Evolutionary conservation across 164 flowering plant genomes (phyloP).

Genomic region (Berberis thunbergii): DNA sequence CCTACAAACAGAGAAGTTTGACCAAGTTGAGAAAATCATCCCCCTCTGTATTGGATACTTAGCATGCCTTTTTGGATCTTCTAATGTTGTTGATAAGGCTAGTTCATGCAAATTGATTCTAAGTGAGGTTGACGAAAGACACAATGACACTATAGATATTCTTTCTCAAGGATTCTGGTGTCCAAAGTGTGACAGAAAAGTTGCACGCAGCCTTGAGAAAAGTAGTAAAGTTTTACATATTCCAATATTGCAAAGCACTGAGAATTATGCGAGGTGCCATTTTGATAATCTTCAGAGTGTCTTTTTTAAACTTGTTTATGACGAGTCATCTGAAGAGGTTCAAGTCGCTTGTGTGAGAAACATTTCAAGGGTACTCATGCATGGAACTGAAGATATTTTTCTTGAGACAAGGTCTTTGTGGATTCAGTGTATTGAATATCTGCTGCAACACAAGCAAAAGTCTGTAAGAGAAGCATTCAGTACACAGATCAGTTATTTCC

Average conservation of each 20-base stretch:
- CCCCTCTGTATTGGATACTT: slow-evolving; percentile 60
- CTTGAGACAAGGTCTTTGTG: slow-evolving; percentile 50
- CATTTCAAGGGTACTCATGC: slow-evolving; percentile 55
- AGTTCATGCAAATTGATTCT: slow-evolving; percentile 46
- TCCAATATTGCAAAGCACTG: slow-evolving; percentile 18
- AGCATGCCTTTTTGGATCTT: slow-evolving; percentile 73
- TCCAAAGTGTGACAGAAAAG: slow-evolving; percentile 56
- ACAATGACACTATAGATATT: slow-evolving; percentile 23
- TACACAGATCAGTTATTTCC: slow-evolving; percentile 56
- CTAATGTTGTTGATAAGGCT: slow-evolving; percentile 16
- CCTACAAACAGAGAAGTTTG: slow-evolving; percentile 33
- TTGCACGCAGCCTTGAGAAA: slow-evolving; percentile 11
- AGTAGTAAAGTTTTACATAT: slow-evolving; percentile 12
- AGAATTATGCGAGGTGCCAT: slow-evolving; percentile 22
- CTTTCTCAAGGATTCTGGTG: slow-evolving; percentile 68
- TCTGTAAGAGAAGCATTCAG: slow-evolving; percentile 78
- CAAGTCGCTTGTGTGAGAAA: slow-evolving; percentile 67
- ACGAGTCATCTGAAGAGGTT: slow-evolving; percentile 78
- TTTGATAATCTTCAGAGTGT: slow-evolving; percentile 38
- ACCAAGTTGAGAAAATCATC: slow-evolving; percentile 41
- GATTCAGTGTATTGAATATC: slow-evolving; percentile 50
- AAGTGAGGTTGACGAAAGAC: slow-evolving; percentile 18
- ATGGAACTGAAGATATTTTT: slow-evolving; percentile 38
- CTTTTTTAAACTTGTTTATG: slow-evolving; percentile 57
- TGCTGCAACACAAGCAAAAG: slow-evolving; percentile 58